Evolutionary conservation across 495 filamentous ascomycete genomes (phyloP).

Genomic region (Aspergillus nidulans): DNA sequence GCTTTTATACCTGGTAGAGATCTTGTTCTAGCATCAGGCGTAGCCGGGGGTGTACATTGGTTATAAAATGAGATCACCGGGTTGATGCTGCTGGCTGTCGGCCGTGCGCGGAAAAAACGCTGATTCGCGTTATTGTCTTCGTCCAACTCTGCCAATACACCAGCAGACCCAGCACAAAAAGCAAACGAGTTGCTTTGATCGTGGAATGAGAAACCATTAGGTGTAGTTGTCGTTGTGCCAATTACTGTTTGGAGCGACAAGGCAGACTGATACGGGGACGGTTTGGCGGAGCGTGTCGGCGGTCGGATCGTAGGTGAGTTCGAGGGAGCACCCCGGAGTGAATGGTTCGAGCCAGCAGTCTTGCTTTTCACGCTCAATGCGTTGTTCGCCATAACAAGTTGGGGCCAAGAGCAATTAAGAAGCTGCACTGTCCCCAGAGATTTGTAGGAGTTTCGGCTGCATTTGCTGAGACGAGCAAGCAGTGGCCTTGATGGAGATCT

Average conservation of each 20-base stretch:
- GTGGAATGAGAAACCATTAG: constrained; percentile 81
- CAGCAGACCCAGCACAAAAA: constrained; percentile 89
- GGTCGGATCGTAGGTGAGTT: constrained; percentile 68
- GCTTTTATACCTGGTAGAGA: constrained; percentile 31
- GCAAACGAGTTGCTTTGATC: constrained; percentile 69
- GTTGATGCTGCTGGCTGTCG: constrained; percentile 67
- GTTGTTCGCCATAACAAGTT: constrained; percentile 34
- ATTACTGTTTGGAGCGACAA: constrained; percentile 79
- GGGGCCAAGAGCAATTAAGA: constrained; percentile 7
- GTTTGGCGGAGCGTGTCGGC: constrained; percentile 57
- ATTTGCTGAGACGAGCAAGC: constrained; percentile 9
- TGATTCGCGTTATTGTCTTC: constrained; percentile 68
- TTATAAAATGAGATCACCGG: constrained; percentile 49
- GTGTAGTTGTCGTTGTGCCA: constrained; percentile 78
- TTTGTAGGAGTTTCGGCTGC: constrained; percentile 15
- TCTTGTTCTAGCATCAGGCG: constrained; percentile 37
- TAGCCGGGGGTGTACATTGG: constrained; percentile 57
- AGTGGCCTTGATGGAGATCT: background rate
- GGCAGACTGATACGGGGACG: constrained; percentile 40
- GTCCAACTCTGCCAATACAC: constrained; percentile 78
- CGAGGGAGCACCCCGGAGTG: constrained; percentile 72
- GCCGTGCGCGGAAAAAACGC: constrained; percentile 84
- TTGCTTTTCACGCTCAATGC: constrained; percentile 36
- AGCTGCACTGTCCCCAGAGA: constrained; percentile 26
- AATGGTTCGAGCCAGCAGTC: constrained; percentile 28